Percentiles rank a stretch among this genome's conserved stretches.
Evolutionary conservation across 2,329 filamentous ascomycete species (phyloP).

Genomic region (Nemania diffusa): DNA sequence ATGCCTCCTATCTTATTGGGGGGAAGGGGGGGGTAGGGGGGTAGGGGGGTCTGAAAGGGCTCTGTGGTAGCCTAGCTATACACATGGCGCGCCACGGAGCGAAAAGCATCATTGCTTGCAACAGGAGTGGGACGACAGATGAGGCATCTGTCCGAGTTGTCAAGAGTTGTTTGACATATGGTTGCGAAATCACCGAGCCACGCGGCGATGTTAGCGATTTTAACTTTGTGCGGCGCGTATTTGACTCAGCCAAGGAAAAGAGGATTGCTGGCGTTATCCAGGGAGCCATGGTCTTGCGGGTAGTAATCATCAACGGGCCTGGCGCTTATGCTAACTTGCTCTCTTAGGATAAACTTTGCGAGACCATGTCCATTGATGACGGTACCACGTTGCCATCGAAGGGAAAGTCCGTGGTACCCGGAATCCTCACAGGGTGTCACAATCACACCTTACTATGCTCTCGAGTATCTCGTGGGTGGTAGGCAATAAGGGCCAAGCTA

Average conservation of each 20-base stretch:
- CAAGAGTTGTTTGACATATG: background rate
- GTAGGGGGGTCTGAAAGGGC: constrained; percentile 52
- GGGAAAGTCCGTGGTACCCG: background rate
- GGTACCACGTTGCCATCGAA: background rate
- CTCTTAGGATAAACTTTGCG: background rate
- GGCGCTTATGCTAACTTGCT: background rate
- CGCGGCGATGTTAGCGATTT: background rate
- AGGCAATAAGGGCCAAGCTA: constrained; percentile 52
- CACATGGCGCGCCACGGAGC: constrained; percentile 51
- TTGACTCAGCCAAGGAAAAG: background rate
- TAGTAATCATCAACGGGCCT: background rate
- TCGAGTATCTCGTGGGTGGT: constrained; percentile 51
- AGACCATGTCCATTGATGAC: background rate
- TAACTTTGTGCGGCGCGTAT: background rate
- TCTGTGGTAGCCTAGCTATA: constrained; percentile 50
- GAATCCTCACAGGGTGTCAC: background rate
- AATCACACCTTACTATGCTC: too few relatives aligned
- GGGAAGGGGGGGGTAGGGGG: too few relatives aligned
- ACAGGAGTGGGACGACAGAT: constrained; percentile 29
- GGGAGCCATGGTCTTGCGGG: background rate
- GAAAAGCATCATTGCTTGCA: constrained; percentile 42
- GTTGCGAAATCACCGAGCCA: background rate
- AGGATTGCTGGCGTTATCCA: background rate
- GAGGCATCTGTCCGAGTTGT: constrained; percentile 10
- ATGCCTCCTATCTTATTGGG: constrained; percentile 51